These are phyloP conservation scores for Quercus bicolor DNA, from an alignment of 306 rosid genomes.

Conservation along the genomic window DNA sequence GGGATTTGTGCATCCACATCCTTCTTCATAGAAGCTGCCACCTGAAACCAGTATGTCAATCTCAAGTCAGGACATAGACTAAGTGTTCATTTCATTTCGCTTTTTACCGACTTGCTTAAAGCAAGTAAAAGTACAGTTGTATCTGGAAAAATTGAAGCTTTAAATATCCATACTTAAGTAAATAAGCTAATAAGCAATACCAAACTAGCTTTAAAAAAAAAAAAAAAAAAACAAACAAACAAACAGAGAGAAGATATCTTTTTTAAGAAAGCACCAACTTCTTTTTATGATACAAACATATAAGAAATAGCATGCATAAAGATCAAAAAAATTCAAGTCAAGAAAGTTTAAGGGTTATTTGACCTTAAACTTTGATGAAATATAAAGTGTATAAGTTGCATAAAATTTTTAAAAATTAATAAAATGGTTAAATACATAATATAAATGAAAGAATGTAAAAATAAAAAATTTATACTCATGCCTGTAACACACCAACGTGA, in stretches of 20 bases:
- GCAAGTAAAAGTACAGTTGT: no score
- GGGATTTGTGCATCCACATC: constrained; percentile 79
- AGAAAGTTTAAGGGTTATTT: neutral
- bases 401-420: neutral
- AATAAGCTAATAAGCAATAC: no score
- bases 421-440: neutral
- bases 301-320: neutral
- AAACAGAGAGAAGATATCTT: neutral
- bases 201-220: no score
- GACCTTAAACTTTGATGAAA: neutral
- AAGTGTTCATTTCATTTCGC: no score
- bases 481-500: neutral
- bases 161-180: no score
- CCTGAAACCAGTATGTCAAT: constrained; percentile 44
- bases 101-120: no score
- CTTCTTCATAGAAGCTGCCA: constrained; percentile 85
- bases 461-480: neutral
- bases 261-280: neutral
- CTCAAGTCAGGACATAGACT: neutral
- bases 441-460: neutral
- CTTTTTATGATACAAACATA: neutral
- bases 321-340: neutral
- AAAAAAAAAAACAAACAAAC: no score
- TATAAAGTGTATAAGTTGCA: neutral
- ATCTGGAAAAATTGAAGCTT: no score